phyloP scores from a whole-genome alignment of 78 protist species.

The Dictyostelium intermedium region DNA sequence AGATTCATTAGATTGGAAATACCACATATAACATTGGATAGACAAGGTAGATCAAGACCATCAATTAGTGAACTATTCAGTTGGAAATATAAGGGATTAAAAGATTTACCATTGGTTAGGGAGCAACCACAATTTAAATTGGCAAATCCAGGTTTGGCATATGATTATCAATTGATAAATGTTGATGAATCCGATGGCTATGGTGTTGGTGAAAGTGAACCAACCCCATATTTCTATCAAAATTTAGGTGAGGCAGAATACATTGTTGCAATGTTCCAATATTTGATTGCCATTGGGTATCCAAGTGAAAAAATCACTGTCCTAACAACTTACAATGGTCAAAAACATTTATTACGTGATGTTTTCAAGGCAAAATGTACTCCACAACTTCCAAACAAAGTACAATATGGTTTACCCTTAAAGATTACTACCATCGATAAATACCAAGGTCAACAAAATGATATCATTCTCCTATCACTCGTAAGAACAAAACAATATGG shows the following conservation, averaged over 20 bases:
- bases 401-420: conserved; percentile 83
- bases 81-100: conserved; percentile 94
- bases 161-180: conserved; percentile 91
- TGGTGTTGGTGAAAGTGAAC: conserved; percentile 88
- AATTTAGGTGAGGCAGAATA: conserved; percentile 98
- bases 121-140: conserved; percentile 30
- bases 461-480: conserved; percentile 94
- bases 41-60: conserved; percentile 91
- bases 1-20: conserved; percentile 89
- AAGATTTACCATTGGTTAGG: conserved; percentile 71
- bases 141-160: conserved; percentile 88
- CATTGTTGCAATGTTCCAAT: conserved; percentile 92
- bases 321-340: conserved; percentile 98
- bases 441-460: conserved; percentile 97
- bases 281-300: conserved; percentile 95
- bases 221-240: conserved; percentile 91
- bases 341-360: conserved; percentile 84
- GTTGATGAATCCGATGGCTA: conserved; percentile 88
- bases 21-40: conserved; percentile 86
- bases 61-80: conserved; percentile 86
- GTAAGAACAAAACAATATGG: conserved; percentile 95
- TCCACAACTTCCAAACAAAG: not conserved
- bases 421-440: conserved; percentile 94
- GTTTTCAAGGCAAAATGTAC: conserved; percentile 46
- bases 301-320: conserved; percentile 88